These are phyloP conservation scores for Kodamaea sp. DNA, from an alignment of 1,139 yeast genomes.

Conservation along the genomic window DNA sequence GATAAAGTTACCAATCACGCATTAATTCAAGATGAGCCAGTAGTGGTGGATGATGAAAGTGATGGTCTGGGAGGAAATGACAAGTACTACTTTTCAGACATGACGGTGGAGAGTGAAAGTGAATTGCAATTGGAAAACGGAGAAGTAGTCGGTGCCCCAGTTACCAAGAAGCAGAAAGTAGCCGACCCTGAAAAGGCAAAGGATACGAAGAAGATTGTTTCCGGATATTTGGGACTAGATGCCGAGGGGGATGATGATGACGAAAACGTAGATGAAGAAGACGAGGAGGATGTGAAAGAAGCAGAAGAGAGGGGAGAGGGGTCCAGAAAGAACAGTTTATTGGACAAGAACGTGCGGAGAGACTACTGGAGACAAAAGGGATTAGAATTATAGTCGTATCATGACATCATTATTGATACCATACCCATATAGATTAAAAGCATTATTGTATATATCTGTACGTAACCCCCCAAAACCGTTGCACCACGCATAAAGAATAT, in stretches of 20 bases:
- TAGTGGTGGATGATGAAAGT: conserved; percentile 23
- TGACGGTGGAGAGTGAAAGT: conserved; percentile 43
- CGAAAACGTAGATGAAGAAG: conserved; percentile 14
- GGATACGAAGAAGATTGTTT: conserved; percentile 23
- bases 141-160: not conserved
- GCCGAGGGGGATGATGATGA: conserved; percentile 16
- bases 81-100: conserved; percentile 44
- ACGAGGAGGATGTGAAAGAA: conserved; percentile 14
- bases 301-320: conserved; percentile 14
- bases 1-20: conserved; percentile 65
- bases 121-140: conserved; percentile 11
- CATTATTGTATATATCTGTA: too few relatives aligned
- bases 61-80: conserved; percentile 40
- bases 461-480: too few relatives aligned
- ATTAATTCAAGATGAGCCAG: conserved; percentile 29
- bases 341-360: conserved; percentile 39
- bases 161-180: conserved; percentile 10
- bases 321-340: conserved; percentile 17
- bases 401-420: not conserved
- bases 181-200: conserved; percentile 7
- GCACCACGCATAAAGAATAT: too few relatives aligned
- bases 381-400: conserved; percentile 24
- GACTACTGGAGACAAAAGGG: conserved; percentile 51
- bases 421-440: too few relatives aligned
- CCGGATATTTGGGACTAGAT: conserved; percentile 30